Conservation (phyloP, 176 grass and related monocot species). For the Juncus effusus region DNA sequence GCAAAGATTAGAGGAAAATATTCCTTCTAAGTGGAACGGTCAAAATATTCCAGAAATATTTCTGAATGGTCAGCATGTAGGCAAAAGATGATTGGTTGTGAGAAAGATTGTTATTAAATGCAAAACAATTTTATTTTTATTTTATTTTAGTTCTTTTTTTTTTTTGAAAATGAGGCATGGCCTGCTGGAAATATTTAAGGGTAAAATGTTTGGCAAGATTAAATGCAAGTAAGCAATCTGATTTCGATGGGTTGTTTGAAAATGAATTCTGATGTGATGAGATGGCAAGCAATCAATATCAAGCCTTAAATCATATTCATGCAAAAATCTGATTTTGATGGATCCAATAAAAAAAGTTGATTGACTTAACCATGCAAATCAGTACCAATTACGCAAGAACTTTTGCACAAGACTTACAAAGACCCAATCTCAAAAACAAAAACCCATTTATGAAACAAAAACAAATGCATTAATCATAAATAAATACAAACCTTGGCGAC, state of each 20-base stretch:
- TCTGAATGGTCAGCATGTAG: not conserved
- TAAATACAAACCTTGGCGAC: constrained; percentile 59
- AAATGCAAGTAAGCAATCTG: too few relatives aligned
- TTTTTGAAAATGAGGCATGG: too few relatives aligned
- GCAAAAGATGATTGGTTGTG: constrained; percentile 1
- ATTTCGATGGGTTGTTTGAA: too few relatives aligned
- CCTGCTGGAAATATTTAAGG: too few relatives aligned
- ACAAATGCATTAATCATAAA: not conserved
- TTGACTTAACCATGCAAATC: not conserved
- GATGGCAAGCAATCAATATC: not conserved
- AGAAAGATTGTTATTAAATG: not conserved
- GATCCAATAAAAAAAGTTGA: not conserved
- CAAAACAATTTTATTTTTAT: too few relatives aligned
- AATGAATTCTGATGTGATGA: not conserved
- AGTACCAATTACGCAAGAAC: too few relatives aligned
- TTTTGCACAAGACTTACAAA: too few relatives aligned
- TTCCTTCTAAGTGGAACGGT: not conserved
- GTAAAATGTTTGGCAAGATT: too few relatives aligned
- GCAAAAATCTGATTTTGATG: not conserved
- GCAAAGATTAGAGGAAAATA: constrained; percentile 7
- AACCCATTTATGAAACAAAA: not conserved
- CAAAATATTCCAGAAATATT: constrained; percentile 2
- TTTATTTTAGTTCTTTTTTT: too few relatives aligned
- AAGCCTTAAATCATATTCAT: constrained; percentile 8
- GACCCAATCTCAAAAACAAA: not conserved